These are phyloP conservation scores for Kwoniella dendrophila DNA, from an alignment of 768 basidiomycete species.

Conservation along the genomic window DNA sequence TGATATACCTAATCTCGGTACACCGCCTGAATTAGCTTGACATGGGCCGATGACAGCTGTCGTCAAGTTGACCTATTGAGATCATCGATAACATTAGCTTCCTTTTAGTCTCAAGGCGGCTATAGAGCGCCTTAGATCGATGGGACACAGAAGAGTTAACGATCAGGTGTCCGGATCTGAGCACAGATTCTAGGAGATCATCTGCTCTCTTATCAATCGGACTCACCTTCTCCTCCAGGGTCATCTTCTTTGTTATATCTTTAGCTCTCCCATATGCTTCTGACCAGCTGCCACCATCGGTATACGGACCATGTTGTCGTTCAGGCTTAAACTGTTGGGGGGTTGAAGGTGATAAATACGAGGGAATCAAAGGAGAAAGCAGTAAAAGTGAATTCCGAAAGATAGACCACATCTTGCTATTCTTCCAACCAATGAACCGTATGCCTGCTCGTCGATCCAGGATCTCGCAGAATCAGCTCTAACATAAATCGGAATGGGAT, in stretches of 20 bases:
- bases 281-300: constrained; percentile 41
- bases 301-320: constrained; percentile 15
- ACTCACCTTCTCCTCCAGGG: constrained; percentile 50
- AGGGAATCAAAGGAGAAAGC: no score
- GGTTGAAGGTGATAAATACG: neutral
- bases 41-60: constrained; percentile 46
- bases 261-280: constrained; percentile 30
- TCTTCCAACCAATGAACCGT: no score
- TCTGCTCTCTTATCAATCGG: neutral
- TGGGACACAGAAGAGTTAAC: no score
- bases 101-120: neutral
- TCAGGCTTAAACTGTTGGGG: neutral
- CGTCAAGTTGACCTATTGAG: constrained; percentile 45
- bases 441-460: no score
- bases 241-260: constrained; percentile 39
- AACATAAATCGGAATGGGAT: no score
- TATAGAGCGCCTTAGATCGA: no score
- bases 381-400: no score
- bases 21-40: constrained; percentile 49
- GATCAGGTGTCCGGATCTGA: neutral
- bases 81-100: neutral
- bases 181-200: neutral
- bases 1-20: constrained; percentile 45
- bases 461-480: no score
- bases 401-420: no score